Percentiles rank a stretch among this genome's conserved stretches.
phyloP scores from a whole-genome alignment of 345 rosid species.

The Citrus reticulata region DNA sequence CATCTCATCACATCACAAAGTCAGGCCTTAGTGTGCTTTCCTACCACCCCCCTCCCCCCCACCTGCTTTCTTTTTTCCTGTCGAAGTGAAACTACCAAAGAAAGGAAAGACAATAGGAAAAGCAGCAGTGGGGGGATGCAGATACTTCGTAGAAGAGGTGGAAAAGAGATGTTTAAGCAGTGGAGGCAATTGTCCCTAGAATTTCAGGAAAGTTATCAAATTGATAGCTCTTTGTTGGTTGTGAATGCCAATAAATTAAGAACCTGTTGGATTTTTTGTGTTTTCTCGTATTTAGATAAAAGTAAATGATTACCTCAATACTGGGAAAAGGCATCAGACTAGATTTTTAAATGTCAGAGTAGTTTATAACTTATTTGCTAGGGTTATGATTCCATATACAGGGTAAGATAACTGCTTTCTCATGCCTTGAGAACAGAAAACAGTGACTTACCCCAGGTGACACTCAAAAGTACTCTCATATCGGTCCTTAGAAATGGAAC shows the following conservation, averaged over 20 bases:
- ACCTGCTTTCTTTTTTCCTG: not conserved
- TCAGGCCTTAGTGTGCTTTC: not conserved
- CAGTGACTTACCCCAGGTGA: not conserved
- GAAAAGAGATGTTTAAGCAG: not conserved
- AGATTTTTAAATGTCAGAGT: not conserved
- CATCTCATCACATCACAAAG: not conserved
- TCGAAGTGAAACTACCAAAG: not conserved
- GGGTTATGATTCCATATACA: not conserved
- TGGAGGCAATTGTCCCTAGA: not conserved
- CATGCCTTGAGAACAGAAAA: not conserved
- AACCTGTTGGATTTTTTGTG: not conserved
- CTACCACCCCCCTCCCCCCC: not conserved
- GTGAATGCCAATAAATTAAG: too few species aligned
- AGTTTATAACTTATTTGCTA: not conserved
- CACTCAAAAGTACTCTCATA: not conserved
- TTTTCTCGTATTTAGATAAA: not conserved
- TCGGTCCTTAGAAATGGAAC: not conserved
- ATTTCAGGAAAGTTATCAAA: too few species aligned
- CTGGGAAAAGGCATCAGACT: not conserved
- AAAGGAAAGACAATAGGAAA: not conserved
- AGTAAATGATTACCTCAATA: not conserved
- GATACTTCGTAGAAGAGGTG: too few species aligned
- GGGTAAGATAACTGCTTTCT: not conserved
- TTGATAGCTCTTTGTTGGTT: too few species aligned
- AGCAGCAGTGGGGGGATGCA: not conserved